Evolutionary conservation across 176 grass and related monocot genomes (phyloP), one percentile per base, ranked within the genome.

Genomic region (Eragrostis curvula): DNA sequence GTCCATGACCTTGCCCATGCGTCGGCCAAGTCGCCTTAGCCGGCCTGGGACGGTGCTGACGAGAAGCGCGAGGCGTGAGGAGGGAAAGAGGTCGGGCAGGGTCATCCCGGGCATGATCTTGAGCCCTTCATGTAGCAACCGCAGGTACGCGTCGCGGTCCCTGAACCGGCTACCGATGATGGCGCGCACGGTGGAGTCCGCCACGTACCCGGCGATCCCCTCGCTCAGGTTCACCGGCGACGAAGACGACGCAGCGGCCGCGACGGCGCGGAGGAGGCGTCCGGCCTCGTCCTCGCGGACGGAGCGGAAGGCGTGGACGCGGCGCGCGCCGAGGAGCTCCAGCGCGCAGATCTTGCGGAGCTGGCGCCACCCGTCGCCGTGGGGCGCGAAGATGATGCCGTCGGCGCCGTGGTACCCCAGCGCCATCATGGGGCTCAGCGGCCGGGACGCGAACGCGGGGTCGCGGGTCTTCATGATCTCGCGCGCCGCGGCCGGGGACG

Each of bases 381-480:
- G 84, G 41, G 91, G 88, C 39, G 86, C 70, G 71, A 89, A 92
- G 71, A 82, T 57, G 78, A 93, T 41, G 66, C 85, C 94, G 47
- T 83, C 80, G 70, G 58, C 32, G 28, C 63, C 77, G 32, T 69
- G 66, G n/a, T 71, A 80, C 20, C 70, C 56, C 36, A 93, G 70
- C 27, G 29, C 53, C 46, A 53, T 29, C 7, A 86, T 71, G 5
- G 78, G 65, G 10, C 70, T 58, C 0, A 90, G 3, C 17, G 83
- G 84, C 28, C 94, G 66, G 12, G 78, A 83, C 6, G 94, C 48
- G 56, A 97, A 93, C 20, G 51, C 66, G 20, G 81, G n/a, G 83
- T 93, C 91, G 15, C 91, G 86, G 63, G 86, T 87, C 72, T 51
- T 87, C 83, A 91, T 87, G 75, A 97, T 75, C 81, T 97, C 94